Evolutionary conservation across 208 protist species (phyloP).

Genomic region (Phytomonas francai): DNA sequence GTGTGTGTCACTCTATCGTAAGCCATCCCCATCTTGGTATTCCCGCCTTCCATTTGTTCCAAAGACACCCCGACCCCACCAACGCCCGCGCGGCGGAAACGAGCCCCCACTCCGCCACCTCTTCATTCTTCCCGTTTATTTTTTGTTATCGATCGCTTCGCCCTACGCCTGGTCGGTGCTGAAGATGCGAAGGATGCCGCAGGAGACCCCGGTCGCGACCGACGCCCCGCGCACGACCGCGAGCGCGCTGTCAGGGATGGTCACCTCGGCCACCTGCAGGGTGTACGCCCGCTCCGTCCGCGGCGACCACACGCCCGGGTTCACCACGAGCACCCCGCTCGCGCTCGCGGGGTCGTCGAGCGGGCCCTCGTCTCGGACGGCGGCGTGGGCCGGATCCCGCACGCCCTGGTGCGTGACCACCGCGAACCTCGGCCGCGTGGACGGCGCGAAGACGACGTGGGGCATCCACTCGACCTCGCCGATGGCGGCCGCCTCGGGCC

Average conservation of each 20-base stretch:
- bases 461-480: slow-evolving; percentile 48
- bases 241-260: slow-evolving; percentile 41
- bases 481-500: background rate
- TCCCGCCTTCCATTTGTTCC: too few relatives aligned
- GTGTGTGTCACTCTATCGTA: too few relatives aligned
- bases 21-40: too few relatives aligned
- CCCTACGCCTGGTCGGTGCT: too few relatives aligned
- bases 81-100: too few relatives aligned
- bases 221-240: slow-evolving; percentile 50
- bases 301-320: slow-evolving; percentile 74
- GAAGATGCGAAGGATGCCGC: slow-evolving; percentile 68
- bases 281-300: slow-evolving; percentile 44
- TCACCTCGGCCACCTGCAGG: slow-evolving; percentile 79
- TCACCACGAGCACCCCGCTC: slow-evolving; percentile 72
- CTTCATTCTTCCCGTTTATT: slow-evolving; percentile 1
- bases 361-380: slow-evolving; percentile 14
- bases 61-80: too few relatives aligned
- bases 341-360: slow-evolving; percentile 25
- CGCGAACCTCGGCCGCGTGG: slow-evolving; percentile 61
- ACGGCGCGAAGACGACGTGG: slow-evolving; percentile 80
- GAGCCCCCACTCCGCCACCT: background rate
- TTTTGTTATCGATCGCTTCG: too few relatives aligned
- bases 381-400: background rate
- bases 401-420: slow-evolving; percentile 59
- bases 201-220: slow-evolving; percentile 46